A percentile compares a stretch with the other conserved stretches of the same genome.
These are phyloP conservation scores for Pythium graminicola DNA, from an alignment of 352 stramenopile genomes.

Conservation along the genomic window DNA sequence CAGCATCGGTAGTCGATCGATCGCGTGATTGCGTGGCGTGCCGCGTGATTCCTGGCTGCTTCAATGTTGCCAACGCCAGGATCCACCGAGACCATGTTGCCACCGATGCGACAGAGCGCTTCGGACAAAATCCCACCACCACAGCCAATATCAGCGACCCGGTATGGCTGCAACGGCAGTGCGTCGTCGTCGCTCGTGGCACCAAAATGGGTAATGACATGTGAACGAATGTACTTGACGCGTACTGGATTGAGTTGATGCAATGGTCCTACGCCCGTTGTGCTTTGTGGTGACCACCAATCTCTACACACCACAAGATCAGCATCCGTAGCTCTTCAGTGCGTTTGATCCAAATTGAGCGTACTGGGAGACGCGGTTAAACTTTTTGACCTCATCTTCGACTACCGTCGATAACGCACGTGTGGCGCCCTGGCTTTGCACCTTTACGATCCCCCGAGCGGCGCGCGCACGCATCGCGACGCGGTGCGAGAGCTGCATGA, in stretches of 20 bases:
- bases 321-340: conserved; percentile 30
- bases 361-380: conserved; percentile 68
- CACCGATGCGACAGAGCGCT: conserved; percentile 69
- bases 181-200: conserved; percentile 38
- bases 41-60: conserved; percentile 59
- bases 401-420: conserved; percentile 57
- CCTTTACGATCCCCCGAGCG: not conserved
- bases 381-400: conserved; percentile 74
- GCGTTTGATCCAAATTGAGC: conserved; percentile 4
- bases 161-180: conserved; percentile 42
- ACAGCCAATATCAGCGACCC: conserved; percentile 71
- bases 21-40: conserved; percentile 39
- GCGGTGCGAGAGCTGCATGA: not conserved
- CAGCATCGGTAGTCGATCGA: conserved; percentile 77
- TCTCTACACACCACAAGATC: conserved; percentile 34
- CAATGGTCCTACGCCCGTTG: conserved; percentile 63
- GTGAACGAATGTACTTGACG: conserved; percentile 75
- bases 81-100: conserved; percentile 62
- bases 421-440: not conserved
- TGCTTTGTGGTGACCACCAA: conserved; percentile 75
- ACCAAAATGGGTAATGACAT: conserved; percentile 61
- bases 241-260: conserved; percentile 81
- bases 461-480: not conserved
- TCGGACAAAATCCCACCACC: conserved; percentile 82
- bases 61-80: conserved; percentile 65